These are phyloP conservation scores for Pseudogymnoascus verrucosus DNA, from an alignment of 2,329 filamentous ascomycete species.

Conservation along the genomic window DNA sequence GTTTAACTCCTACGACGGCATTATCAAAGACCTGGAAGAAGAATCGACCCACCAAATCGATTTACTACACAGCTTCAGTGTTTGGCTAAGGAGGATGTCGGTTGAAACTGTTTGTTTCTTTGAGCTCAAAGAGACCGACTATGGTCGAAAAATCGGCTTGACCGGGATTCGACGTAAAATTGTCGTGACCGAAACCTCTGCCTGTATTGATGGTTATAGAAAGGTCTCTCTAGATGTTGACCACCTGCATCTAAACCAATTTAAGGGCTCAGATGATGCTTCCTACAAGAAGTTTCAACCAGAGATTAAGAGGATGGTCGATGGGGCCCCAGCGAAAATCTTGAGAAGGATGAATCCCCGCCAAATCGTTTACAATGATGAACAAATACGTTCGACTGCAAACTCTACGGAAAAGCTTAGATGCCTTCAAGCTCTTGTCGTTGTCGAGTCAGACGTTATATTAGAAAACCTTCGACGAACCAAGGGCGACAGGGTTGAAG, in stretches of 20 bases:
- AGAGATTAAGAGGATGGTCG: neutral
- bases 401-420: neutral
- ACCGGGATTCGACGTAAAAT: neutral
- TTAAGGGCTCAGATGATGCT: neutral
- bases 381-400: neutral
- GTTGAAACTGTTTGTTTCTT: neutral
- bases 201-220: neutral
- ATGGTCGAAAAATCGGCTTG: neutral
- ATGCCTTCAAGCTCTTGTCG: neutral
- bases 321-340: neutral
- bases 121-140: neutral
- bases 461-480: neutral
- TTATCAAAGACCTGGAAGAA: constrained; percentile 8
- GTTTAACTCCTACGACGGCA: neutral
- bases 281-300: neutral
- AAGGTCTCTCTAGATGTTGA: neutral
- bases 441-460: neutral
- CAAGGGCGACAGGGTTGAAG: neutral
- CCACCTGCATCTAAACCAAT: neutral
- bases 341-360: neutral
- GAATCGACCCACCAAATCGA: neutral
- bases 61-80: neutral
- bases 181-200: neutral
- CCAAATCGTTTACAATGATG: neutral
- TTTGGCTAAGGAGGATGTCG: neutral